These are phyloP conservation scores for Epichloe elymi DNA, from an alignment of 2,329 filamentous ascomycete genomes.

Conservation along the genomic window DNA sequence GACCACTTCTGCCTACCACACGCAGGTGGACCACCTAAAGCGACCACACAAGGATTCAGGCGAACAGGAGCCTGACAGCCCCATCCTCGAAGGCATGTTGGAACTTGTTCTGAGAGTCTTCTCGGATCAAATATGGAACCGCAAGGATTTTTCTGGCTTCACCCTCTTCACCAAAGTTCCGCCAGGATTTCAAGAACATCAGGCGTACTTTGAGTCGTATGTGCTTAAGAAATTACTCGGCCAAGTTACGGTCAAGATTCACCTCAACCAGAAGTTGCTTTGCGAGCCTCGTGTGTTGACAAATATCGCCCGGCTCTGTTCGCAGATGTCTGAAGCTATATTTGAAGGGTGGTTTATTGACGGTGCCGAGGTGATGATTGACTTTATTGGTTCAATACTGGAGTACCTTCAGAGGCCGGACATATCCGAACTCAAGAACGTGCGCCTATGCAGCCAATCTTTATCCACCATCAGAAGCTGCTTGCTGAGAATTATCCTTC, in stretches of 20 bases:
- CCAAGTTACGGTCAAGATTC: slow-evolving; percentile 55
- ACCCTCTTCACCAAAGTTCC: slow-evolving; percentile 77
- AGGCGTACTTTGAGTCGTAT: slow-evolving; percentile 90
- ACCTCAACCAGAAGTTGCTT: slow-evolving; percentile 57
- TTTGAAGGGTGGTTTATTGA: slow-evolving; percentile 96
- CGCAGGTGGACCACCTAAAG: slow-evolving; percentile 18
- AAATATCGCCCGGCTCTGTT: slow-evolving; percentile 70
- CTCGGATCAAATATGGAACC: slow-evolving; percentile 68
- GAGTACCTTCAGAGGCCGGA: slow-evolving; percentile 85
- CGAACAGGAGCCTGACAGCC: slow-evolving; percentile 45
- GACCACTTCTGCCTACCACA: slow-evolving; percentile 39
- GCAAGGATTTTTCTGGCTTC: slow-evolving; percentile 86
- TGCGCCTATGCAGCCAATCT: slow-evolving; percentile 80
- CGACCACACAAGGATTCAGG: slow-evolving; percentile 6
- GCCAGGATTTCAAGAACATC: slow-evolving; percentile 85
- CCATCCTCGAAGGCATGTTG: slow-evolving; percentile 62
- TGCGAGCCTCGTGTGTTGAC: slow-evolving; percentile 73
- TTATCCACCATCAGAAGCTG: slow-evolving; percentile 62
- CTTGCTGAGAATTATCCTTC: slow-evolving; percentile 65
- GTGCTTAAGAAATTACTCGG: slow-evolving; percentile 63
- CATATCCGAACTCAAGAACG: slow-evolving; percentile 66
- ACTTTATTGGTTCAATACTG: slow-evolving; percentile 72
- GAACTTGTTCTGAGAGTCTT: slow-evolving; percentile 72
- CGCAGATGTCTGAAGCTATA: slow-evolving; percentile 76
- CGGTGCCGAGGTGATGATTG: slow-evolving; percentile 68